Percentiles rank a stretch among this genome's conserved stretches.
phyloP scores from a whole-genome alignment of 495 filamentous ascomycete genomes.

The Hyaloscypha variabilis region DNA sequence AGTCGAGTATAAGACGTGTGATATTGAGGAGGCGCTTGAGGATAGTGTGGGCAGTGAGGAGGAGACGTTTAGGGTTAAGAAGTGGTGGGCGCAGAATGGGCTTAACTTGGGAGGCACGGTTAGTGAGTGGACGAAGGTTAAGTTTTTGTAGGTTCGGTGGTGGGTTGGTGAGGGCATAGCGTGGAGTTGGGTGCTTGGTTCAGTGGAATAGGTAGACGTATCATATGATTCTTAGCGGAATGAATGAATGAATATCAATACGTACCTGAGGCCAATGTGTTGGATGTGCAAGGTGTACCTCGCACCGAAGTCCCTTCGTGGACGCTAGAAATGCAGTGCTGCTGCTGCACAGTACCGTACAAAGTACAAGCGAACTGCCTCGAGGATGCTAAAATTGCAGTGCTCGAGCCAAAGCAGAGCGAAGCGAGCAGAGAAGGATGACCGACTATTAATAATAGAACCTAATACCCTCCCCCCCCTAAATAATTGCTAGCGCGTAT shows the following conservation, averaged over 20 bases:
- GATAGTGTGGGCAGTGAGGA: constrained; percentile 74
- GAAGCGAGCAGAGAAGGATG: no score
- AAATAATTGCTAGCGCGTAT: background rate
- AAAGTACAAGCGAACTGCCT: no score
- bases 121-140: constrained; percentile 92
- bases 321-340: no score
- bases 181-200: constrained; percentile 6
- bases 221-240: background rate
- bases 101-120: constrained; percentile 84
- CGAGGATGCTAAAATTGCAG: no score
- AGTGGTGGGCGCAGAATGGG: constrained; percentile 91
- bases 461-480: no score
- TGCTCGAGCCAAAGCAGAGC: no score
- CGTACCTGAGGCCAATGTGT: no score
- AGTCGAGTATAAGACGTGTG: constrained; percentile 93
- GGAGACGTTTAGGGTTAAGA: constrained; percentile 65
- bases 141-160: constrained; percentile 47
- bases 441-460: no score
- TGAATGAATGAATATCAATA: background rate
- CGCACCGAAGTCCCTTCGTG: no score
- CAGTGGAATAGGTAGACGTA: no score
- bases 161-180: background rate
- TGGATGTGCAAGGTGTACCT: no score
- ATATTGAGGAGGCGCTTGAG: constrained; percentile 93
- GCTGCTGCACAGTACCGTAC: no score